Conservation (phyloP, 257 asterid species). For the Nicotiana tomentosiformis region DNA sequence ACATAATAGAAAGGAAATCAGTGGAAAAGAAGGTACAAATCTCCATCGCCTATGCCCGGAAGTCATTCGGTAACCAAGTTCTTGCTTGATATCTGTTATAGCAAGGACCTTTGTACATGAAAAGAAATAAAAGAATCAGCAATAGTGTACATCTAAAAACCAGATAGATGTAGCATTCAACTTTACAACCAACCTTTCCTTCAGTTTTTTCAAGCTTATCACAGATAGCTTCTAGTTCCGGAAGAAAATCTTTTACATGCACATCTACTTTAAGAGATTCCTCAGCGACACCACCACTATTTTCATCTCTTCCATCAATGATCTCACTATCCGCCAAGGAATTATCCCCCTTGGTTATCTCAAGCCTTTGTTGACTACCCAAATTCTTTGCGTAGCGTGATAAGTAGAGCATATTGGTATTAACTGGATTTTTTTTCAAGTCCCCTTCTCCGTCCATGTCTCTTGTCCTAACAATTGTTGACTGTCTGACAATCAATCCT, state of each 20-base stretch:
- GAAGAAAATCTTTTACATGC: conserved; percentile 67
- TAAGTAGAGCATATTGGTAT: conserved; percentile 80
- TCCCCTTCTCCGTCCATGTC: conserved; percentile 35
- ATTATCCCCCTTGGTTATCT: conserved; percentile 60
- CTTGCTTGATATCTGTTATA: conserved; percentile 73
- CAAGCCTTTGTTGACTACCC: conserved; percentile 83
- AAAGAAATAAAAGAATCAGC: conserved; percentile 17
- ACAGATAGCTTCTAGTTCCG: conserved; percentile 72
- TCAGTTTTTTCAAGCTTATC: conserved; percentile 75
- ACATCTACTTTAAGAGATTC: conserved; percentile 52
- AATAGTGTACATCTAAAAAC: conserved; percentile 15
- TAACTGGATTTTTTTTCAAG: conserved; percentile 32
- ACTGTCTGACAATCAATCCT: conserved; percentile 74
- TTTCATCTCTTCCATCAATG: conserved; percentile 38
- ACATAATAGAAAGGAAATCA: not conserved
- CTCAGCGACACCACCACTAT: conserved; percentile 32
- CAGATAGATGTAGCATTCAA: conserved; percentile 10
- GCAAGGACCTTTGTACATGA: conserved; percentile 65
- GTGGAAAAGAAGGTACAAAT: conserved; percentile 34
- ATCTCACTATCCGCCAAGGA: conserved; percentile 32
- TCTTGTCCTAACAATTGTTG: conserved; percentile 64
- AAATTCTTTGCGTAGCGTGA: conserved; percentile 77
- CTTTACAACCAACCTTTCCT: conserved; percentile 58
- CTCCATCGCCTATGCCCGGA: conserved; percentile 88
- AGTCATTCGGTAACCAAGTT: conserved; percentile 66